Evolutionary conservation across 1,284 basidiomycete species (phyloP), one percentile per base, ranked within the genome.

Genomic region (Trichosporon sp.): DNA sequence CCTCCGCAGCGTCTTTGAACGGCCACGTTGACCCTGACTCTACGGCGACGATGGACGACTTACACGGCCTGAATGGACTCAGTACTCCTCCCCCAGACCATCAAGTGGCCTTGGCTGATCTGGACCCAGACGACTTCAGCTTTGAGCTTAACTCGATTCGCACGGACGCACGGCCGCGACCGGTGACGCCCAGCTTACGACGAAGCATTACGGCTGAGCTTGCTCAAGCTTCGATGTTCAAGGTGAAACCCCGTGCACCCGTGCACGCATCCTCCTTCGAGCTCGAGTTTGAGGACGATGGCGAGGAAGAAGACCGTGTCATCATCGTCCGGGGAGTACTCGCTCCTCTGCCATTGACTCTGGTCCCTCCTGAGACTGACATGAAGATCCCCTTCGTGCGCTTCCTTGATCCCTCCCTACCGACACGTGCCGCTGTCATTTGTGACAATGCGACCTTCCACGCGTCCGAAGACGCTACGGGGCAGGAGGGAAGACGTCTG

Each of bases 121-220:
- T 76, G 38, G 73, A 70, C 43, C 48, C 71, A 1, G 66, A 78
- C 35, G 81, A 83, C 43, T 83, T 79, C 70, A 79, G 78, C 1
- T 83, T 83, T 46, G 81, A 82, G 69, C 68, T 80, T 19, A 71
- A 65, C 66, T 66, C 67, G 19, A 68, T 61, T 21, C 26, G 37
- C 21, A 51, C 40, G n/a, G 68, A 68, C 7, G 31, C 21, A 3
- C 71, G 66, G 2, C 12, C 40, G 2, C 32, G 40, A 1, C 71
- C 71, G 8, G 16, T 21, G 1, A 74, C 70, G 2, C 70, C 73
- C n/a, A 68, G 48, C 31, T 69, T 68, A 1, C 69, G 69, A 1
- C 65, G 73, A 8, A 35, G 64, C 7, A 26, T 68, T 16, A 46
- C 67, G 3, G 65, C 65, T 4, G 68, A 70, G 48, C 66, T 63